Evolutionary conservation across 192 early-diverging fungal genomes (phyloP).

Genomic region (Coemansia sp.): DNA sequence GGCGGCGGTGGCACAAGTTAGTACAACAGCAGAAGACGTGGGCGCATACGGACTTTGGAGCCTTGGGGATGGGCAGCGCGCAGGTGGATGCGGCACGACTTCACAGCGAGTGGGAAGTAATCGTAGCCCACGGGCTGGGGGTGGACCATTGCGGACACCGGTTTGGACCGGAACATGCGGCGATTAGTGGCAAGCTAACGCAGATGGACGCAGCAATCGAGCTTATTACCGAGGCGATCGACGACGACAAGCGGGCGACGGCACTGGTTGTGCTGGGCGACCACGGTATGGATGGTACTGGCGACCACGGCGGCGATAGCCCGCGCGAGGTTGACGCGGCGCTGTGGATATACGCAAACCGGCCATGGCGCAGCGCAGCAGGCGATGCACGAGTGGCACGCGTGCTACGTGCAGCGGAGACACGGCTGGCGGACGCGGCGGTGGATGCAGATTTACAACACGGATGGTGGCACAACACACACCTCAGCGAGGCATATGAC

Average conservation of each 20-base stretch:
- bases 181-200: constrained; percentile 80
- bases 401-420: constrained; percentile 12
- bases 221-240: constrained; percentile 61
- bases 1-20: constrained; percentile 28
- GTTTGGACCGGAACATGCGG: constrained; percentile 80
- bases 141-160: constrained; percentile 97
- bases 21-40: constrained; percentile 40
- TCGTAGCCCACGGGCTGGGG: constrained; percentile 91
- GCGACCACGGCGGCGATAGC: constrained; percentile 97
- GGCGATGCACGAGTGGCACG: constrained; percentile 27
- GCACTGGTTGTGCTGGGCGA: constrained; percentile 90
- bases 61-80: constrained; percentile 26
- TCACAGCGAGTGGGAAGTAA: constrained; percentile 66
- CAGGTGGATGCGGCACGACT: constrained; percentile 23
- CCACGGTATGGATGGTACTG: constrained; percentile 94
- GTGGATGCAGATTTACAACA: constrained; percentile 53
- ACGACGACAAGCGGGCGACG: constrained; percentile 63
- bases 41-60: constrained; percentile 25
- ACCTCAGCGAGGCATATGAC: constrained; percentile 35
- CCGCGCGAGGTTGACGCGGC: constrained; percentile 84
- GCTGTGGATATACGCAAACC: constrained; percentile 75
- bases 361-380: constrained; percentile 46
- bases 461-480: constrained; percentile 40
- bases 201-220: constrained; percentile 83
- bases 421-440: constrained; percentile 15